Percentiles rank a stretch among this genome's conserved stretches.
phyloP scores from a whole-genome alignment of 1,284 basidiomycete genomes.

The Wolfiporia cocos region DNA sequence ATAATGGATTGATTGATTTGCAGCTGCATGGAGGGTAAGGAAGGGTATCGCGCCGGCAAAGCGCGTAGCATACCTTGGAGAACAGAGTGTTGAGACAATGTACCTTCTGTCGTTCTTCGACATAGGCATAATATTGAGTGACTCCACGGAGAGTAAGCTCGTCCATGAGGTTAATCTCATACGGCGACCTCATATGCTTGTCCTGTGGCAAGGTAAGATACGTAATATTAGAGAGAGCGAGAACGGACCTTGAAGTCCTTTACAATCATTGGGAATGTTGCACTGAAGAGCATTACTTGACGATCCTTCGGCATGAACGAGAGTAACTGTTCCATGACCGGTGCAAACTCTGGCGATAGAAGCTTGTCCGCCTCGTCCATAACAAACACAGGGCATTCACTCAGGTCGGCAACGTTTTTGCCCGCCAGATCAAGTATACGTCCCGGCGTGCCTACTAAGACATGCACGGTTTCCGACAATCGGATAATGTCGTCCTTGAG shows the following conservation, averaged over 20 bases:
- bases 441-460: constrained; percentile 96
- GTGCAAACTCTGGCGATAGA: constrained; percentile 95
- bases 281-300: constrained; percentile 99
- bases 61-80: constrained; percentile 66
- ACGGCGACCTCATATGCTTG: constrained; percentile 95
- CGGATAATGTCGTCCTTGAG: constrained; percentile 97
- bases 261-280: constrained; percentile 98
- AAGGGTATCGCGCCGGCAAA: constrained; percentile 18
- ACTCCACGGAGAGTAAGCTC: constrained; percentile 98
- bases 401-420: constrained; percentile 92
- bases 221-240: constrained; percentile 1
- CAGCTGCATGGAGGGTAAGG: constrained; percentile 49
- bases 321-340: constrained; percentile 96
- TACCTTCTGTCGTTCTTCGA: constrained; percentile 98
- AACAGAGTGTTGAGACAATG: constrained; percentile 98
- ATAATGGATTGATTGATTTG: constrained; percentile 99
- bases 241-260: constrained; percentile 86
- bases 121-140: constrained; percentile 98
- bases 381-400: constrained; percentile 92
- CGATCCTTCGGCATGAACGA: constrained; percentile 80
- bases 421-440: constrained; percentile 93
- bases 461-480: constrained; percentile 86
- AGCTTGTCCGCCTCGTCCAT: constrained; percentile 99
- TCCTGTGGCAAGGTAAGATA: constrained; percentile 49
- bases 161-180: constrained; percentile 99